Conservation (phyloP, 148 eudicot genomes). For the Mesembryanthemum crystallinum region DNA sequence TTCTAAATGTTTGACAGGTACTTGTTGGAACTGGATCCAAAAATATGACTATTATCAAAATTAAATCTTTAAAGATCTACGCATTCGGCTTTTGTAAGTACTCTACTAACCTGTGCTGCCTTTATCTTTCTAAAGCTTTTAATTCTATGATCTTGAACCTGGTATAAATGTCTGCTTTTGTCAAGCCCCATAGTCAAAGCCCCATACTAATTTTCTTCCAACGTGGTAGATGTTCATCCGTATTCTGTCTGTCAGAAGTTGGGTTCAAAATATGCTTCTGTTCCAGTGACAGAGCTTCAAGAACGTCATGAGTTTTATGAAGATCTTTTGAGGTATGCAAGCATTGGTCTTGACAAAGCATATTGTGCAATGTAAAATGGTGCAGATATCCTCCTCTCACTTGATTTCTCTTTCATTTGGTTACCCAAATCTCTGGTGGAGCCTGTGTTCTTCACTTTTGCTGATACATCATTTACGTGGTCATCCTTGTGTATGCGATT, state of each 20-base stretch:
- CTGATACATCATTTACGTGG: not conserved
- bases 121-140: not conserved
- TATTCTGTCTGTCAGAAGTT: conserved; percentile 76
- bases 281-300: conserved; percentile 57
- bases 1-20: conserved; percentile 43
- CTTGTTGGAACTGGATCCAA: conserved; percentile 97
- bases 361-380: not conserved
- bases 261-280: conserved; percentile 76
- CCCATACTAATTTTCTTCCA: conserved; percentile 5
- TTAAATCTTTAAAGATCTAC: conserved; percentile 81
- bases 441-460: not conserved
- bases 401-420: not conserved
- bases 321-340: conserved; percentile 81
- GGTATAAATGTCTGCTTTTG: not conserved
- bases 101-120: not conserved
- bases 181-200: not conserved
- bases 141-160: not conserved
- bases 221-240: conserved; percentile 66
- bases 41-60: conserved; percentile 65
- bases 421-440: not conserved
- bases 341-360: not conserved
- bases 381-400: not conserved
- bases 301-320: conserved; percentile 58
- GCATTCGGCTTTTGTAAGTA: conserved; percentile 94
- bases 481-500: not conserved